These are phyloP conservation scores for Pisolithus albus DNA, from an alignment of 768 basidiomycete genomes.

Conservation along the genomic window DNA sequence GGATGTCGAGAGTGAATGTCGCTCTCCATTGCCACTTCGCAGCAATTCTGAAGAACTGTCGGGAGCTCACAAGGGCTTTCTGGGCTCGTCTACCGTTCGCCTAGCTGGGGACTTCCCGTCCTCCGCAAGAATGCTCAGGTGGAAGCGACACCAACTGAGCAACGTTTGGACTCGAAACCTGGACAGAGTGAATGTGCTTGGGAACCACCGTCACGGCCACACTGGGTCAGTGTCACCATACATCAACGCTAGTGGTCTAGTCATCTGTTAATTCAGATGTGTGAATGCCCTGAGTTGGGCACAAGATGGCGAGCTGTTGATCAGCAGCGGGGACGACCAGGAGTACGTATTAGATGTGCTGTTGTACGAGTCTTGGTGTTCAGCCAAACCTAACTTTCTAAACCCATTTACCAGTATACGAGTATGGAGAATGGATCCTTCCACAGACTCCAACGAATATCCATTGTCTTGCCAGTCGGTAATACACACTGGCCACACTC, in stretches of 20 bases:
- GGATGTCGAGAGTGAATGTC: not conserved
- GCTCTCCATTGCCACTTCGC: constrained; percentile 8
- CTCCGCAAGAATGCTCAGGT: constrained; percentile 18
- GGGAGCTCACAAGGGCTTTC: not conserved
- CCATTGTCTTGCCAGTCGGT: constrained; percentile 59
- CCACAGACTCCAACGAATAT: constrained; percentile 41
- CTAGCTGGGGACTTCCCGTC: constrained; percentile 9
- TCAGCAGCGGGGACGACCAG: constrained; percentile 70
- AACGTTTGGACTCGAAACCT: constrained; percentile 27
- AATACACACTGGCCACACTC: constrained; percentile 73
- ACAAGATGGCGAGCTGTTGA: constrained; percentile 51
- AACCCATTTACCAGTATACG: constrained; percentile 44
- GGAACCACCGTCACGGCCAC: constrained; percentile 54
- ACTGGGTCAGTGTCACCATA: constrained; percentile 45
- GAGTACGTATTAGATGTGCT: constrained; percentile 38
- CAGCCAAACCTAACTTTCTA: constrained; percentile 1
- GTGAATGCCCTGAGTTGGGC: constrained; percentile 78
- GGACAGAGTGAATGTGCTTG: constrained; percentile 72
- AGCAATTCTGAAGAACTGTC: constrained; percentile 1
- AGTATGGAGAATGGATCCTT: constrained; percentile 64
- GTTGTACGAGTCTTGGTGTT: not conserved
- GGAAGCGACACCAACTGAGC: constrained; percentile 19
- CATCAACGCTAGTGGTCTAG: not conserved
- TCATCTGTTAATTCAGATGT: constrained; percentile 44
- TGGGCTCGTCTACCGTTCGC: not conserved